Base-by-base conservation (phyloP, 192 early-diverging fungal genomes). In the Dissophora ornata region DNA sequence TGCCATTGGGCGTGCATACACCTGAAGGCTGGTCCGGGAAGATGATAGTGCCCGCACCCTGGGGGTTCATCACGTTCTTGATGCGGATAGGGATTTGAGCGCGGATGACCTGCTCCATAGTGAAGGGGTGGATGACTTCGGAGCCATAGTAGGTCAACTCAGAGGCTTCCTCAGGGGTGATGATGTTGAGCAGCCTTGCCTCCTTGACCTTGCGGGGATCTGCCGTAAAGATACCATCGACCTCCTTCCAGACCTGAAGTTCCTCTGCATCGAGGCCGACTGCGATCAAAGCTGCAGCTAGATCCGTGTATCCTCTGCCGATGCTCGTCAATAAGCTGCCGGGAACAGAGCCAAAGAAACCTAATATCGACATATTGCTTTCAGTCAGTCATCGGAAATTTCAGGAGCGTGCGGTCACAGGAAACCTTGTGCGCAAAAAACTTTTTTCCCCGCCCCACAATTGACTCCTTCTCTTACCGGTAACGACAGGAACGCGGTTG, bases 91-190 rank as follows among this genome's bases (percentile, higher is more conserved):
- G 97, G 70, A 99, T 98, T 42, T 87, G 83, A 18, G 95, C 93
- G 36, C 96, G 92, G 70, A 99, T 99, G 36, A 97, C 95, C 71
- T 99, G 97, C 67, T 99, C 95, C 97, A 99, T 99, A 4, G 97
- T 99, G 84, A 97, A 97, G 11, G 97, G 97, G 67, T 99, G 97
- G 69, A 99, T 99, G 44, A 98, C 97, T 58, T 94, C 91, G 0
- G 89, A 90, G 19, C 91, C 96, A 71, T 99, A 99, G 82, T 97
- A 99, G 7, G 97, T 99, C 67, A 99, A 84, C 80, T 99, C 97
- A 18, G 97, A 89, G 6, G 97, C 97, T 69, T 99, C 97, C 71
- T 98, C 97, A 24, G 97, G 97, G 16, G 96, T 94, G 82, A 99
- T 99, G 59, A 94, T 90, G 25, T 90, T 86, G 41, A 99, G 87